Evolutionary conservation across 805 yeast species (phyloP), one percentile per base, ranked within the genome.

Genomic region (Ogataea kodamae): DNA sequence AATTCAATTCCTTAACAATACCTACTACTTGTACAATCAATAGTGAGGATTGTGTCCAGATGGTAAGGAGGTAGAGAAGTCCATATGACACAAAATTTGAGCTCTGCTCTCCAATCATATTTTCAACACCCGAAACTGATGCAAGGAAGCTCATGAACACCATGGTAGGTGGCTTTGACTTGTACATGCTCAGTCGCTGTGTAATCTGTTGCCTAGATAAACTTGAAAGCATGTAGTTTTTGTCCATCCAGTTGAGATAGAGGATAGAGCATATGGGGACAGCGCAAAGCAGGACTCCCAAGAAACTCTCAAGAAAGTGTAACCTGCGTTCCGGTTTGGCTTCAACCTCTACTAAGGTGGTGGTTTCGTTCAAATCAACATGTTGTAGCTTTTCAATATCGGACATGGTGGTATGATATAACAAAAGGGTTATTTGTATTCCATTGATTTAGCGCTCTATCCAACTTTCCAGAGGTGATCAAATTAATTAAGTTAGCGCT

Each of bases 1-100:
- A 18, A 15, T 34, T 33, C 37, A 39, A 25, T 16, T 36, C 37
- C 20, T 25, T 23, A 8, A 39, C 40, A 6, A 29, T 28, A 3
- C 36, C 26, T 14, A 39, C 35, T 9, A 39, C 21, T 25, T 40
- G 46, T 17, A 42, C 40, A 18, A 37, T 37, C 13, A 45, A 33
- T 37, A 45, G 12, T 7, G 45, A 42, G 9, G 39, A 34, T 26
- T 42, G 46, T 6, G 39, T 26, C 45, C 46, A 43, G 18, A 39
- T 35, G 9, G 36, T 29, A 6, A 39, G 12, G 22, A 39, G 21
- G 26, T 43, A 43, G 11, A 37, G n/a, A 2, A 34, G 12, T 5
- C 44, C 42, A 19, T 19, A 33, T 11, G 39, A 27, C 15, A 30
- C 17, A 28, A 33, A 40, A 3, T 38, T 30, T 5, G 32, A 28